phyloP scores from a whole-genome alignment of 495 filamentous ascomycete species.

The Hypomontagnella monticulosa region DNA sequence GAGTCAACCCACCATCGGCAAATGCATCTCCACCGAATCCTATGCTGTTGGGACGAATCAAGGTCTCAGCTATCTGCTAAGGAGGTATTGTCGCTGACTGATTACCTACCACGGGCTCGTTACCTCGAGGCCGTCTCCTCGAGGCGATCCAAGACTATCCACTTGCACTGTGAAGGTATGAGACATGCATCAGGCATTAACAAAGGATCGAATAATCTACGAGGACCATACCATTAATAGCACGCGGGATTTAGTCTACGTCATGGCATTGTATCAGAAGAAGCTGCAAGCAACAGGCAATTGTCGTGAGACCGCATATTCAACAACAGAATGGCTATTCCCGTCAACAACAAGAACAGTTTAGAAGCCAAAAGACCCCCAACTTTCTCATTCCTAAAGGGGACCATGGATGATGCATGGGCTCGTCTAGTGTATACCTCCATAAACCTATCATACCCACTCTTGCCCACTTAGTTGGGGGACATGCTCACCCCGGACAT shows the following conservation, averaged over 20 bases:
- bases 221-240: slow-evolving; percentile 15
- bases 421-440: slow-evolving; percentile 4
- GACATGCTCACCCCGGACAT: slow-evolving; percentile 22
- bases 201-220: slow-evolving; percentile 27
- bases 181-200: slow-evolving; percentile 38
- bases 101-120: slow-evolving; percentile 16
- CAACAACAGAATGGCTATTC: background rate
- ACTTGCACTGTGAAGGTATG: slow-evolving; percentile 15
- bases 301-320: slow-evolving; percentile 11
- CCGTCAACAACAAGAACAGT: background rate
- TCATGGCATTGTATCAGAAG: slow-evolving; percentile 15
- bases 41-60: slow-evolving; percentile 32
- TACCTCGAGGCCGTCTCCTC: slow-evolving; percentile 22
- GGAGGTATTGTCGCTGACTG: slow-evolving; percentile 23
- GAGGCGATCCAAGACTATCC: slow-evolving; percentile 17
- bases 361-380: background rate
- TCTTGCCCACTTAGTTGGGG: slow-evolving; percentile 7
- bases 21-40: slow-evolving; percentile 40
- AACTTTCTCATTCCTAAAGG: background rate
- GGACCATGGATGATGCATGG: background rate
- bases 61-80: background rate
- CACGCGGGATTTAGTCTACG: slow-evolving; percentile 23
- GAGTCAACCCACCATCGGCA: slow-evolving; percentile 45
- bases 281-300: slow-evolving; percentile 2
- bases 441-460: slow-evolving; percentile 14